phyloP scores from a whole-genome alignment of 1,284 basidiomycete species.

The Melanopsichium pennsylvanicum region DNA sequence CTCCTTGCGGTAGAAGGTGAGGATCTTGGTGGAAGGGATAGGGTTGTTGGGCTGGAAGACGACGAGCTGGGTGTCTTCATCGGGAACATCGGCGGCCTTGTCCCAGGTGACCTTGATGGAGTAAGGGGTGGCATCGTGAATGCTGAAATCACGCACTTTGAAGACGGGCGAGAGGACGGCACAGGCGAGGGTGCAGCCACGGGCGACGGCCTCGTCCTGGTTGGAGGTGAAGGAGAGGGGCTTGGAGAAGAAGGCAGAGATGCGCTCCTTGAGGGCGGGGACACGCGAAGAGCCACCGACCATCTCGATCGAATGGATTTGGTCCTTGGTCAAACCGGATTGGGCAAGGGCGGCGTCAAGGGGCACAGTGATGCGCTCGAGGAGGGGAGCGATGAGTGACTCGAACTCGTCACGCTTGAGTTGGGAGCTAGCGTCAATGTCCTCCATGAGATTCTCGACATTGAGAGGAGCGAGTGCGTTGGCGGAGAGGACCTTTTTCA shows the following conservation, averaged over 20 bases:
- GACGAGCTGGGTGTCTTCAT: slow-evolving; percentile 65
- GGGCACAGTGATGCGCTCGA: slow-evolving; percentile 55
- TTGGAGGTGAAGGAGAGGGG: slow-evolving; percentile 63
- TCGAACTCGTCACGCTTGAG: slow-evolving; percentile 66
- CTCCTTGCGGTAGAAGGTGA: slow-evolving; percentile 66
- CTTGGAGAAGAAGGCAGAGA: slow-evolving; percentile 56
- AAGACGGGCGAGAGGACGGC: slow-evolving; percentile 65
- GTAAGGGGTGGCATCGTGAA: slow-evolving; percentile 64
- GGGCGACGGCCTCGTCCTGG: slow-evolving; percentile 64
- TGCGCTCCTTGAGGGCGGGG: slow-evolving; percentile 62
- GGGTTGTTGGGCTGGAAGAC: slow-evolving; percentile 66
- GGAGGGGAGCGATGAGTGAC: slow-evolving; percentile 58
- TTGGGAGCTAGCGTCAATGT: slow-evolving; percentile 64
- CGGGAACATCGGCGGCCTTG: slow-evolving; percentile 62
- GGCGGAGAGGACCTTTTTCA: slow-evolving; percentile 66
- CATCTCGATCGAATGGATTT: slow-evolving; percentile 63
- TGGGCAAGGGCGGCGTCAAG: slow-evolving; percentile 60
- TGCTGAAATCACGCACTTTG: slow-evolving; percentile 63
- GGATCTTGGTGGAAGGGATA: slow-evolving; percentile 65
- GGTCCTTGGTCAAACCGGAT: slow-evolving; percentile 61
- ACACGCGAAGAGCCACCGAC: slow-evolving; percentile 65
- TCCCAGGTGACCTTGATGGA: slow-evolving; percentile 66
- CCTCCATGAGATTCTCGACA: slow-evolving; percentile 65
- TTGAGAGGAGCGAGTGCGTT: slow-evolving; percentile 64
- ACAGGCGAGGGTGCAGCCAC: slow-evolving; percentile 64